Evolutionary conservation across 148 eudicot species (phyloP).

Genomic region (Dysphania ambrosioides): DNA sequence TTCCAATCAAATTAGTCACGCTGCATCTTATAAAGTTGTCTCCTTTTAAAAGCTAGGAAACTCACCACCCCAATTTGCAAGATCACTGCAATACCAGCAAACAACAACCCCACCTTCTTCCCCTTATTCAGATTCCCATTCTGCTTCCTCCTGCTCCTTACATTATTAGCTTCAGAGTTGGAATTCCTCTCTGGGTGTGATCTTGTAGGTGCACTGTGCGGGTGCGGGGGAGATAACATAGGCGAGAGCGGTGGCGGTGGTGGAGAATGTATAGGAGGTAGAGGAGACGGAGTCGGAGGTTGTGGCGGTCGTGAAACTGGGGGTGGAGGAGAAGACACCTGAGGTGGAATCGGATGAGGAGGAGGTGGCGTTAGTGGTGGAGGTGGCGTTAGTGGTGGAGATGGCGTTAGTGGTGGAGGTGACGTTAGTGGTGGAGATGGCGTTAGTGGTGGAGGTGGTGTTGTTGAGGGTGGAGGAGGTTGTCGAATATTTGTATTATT

Average conservation of each 20-base stretch:
- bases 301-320: too few species aligned
- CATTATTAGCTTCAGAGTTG: not conserved
- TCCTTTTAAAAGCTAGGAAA: conserved; percentile 51
- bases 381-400: too few species aligned
- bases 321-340: conserved; percentile 19
- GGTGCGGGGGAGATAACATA: conserved; percentile 15
- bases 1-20: conserved; percentile 20
- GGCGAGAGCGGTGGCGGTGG: conserved; percentile 5
- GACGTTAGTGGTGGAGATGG: conserved; percentile 19
- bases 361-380: not conserved
- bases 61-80: conserved; percentile 65
- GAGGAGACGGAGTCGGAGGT: not conserved
- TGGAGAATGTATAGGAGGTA: too few species aligned
- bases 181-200: not conserved
- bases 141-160: not conserved
- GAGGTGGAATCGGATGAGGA: not conserved
- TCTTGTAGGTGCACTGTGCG: conserved; percentile 15
- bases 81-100: conserved; percentile 52
- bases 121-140: conserved; percentile 39
- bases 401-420: not conserved
- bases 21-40: conserved; percentile 41
- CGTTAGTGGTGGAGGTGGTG: not conserved
- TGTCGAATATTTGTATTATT: not conserved
- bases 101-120: conserved; percentile 58
- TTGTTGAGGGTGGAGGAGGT: not conserved